phyloP scores from a whole-genome alignment of 1,284 basidiomycete species.

The Coniophora puteana region DNA sequence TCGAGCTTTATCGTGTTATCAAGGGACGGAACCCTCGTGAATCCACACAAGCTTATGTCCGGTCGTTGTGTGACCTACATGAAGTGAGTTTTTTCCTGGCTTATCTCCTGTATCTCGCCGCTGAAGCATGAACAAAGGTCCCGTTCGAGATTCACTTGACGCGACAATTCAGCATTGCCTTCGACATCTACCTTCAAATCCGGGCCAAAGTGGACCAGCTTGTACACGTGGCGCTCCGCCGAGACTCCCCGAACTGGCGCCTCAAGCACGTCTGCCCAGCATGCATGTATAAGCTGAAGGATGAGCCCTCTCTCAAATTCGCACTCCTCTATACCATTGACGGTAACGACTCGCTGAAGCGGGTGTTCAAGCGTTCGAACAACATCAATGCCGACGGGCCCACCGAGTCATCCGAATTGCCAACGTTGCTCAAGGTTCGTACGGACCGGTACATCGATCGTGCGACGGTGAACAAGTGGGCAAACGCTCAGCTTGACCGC shows the following conservation, averaged over 20 bases:
- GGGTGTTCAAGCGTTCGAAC: neutral
- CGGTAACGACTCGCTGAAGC: conserved; percentile 8
- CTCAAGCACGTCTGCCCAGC: conserved; percentile 4
- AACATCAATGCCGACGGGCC: neutral
- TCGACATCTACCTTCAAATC: conserved; percentile 9
- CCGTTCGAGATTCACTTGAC: conserved; percentile 6
- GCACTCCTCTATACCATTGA: conserved; percentile 5
- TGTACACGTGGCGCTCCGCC: conserved; percentile 6
- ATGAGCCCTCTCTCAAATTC: conserved; percentile 1
- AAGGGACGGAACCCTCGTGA: conserved; percentile 10
- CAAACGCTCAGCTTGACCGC: conserved; percentile 2
- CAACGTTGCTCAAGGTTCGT: conserved; percentile 1
- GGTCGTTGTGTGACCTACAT: conserved; percentile 12
- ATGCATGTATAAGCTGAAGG: conserved; percentile 9
- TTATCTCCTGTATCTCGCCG: conserved; percentile 3
- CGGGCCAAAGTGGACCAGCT: neutral
- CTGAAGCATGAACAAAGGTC: conserved; percentile 1
- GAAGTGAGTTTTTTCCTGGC: conserved; percentile 9
- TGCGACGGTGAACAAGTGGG: conserved; percentile 9
- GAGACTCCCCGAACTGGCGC: conserved; percentile 6
- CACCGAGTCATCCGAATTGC: neutral
- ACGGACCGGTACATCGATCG: conserved; percentile 7
- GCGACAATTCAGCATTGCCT: conserved; percentile 6
- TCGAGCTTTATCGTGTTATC: conserved; percentile 11
- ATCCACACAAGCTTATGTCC: conserved; percentile 12